These are phyloP conservation scores for Claviceps citrina DNA, from an alignment of 2,329 filamentous ascomycete genomes.

Conservation along the genomic window DNA sequence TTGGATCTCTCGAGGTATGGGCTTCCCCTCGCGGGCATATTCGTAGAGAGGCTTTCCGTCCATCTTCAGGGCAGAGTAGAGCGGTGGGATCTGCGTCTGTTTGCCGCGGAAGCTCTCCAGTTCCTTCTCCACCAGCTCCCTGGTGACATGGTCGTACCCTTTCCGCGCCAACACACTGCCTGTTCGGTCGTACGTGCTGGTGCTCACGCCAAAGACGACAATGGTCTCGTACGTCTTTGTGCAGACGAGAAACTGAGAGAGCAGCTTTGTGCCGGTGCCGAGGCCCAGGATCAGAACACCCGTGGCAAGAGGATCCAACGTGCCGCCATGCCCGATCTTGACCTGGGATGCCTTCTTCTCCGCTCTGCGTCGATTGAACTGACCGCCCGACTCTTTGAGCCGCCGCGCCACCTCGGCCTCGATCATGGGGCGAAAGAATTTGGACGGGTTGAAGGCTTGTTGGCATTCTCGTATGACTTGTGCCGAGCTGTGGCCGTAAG, in stretches of 20 bases:
- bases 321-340: conserved; percentile 93
- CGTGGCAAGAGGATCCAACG: conserved; percentile 83
- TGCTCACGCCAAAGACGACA: conserved; percentile 79
- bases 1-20: conserved; percentile 72
- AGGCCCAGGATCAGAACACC: conserved; percentile 83
- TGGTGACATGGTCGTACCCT: conserved; percentile 67
- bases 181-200: conserved; percentile 78
- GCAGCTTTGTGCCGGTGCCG: conserved; percentile 71
- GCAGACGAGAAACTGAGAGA: conserved; percentile 67
- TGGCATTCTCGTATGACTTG: conserved; percentile 84
- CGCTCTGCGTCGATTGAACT: conserved; percentile 42
- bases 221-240: conserved; percentile 88
- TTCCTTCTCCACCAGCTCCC: conserved; percentile 60
- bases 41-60: conserved; percentile 91
- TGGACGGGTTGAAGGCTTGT: conserved; percentile 65
- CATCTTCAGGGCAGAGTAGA: conserved; percentile 87
- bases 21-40: conserved; percentile 79
- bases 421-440: conserved; percentile 65
- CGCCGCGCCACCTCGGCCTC: conserved; percentile 42
- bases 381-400: conserved; percentile 39
- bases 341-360: conserved; percentile 51
- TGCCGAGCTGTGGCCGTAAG: conserved; percentile 70
- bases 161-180: conserved; percentile 69
- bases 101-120: conserved; percentile 63
- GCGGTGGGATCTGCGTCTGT: conserved; percentile 76